Evolutionary conservation across 2,329 filamentous ascomycete species (phyloP).

Genomic region (Ophiostoma sp.): DNA sequence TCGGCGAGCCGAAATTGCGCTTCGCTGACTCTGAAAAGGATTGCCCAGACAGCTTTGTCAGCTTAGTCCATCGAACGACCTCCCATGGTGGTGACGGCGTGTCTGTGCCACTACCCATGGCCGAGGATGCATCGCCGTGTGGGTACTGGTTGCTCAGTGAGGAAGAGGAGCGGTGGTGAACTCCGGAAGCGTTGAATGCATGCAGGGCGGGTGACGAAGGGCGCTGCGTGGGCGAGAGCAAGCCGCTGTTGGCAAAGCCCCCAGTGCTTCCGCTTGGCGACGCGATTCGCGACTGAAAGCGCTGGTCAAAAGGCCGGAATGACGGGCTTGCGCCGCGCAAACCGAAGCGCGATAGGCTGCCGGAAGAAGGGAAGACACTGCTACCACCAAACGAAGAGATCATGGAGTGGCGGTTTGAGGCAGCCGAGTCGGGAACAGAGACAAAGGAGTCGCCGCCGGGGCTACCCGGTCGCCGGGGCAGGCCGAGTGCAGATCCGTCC

Average conservation of each 20-base stretch:
- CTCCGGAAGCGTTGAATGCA: conserved; percentile 21
- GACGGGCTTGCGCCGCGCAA: conserved; percentile 69
- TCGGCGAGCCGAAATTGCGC: conserved; percentile 86
- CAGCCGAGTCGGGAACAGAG: conserved; percentile 77
- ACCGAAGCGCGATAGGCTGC: conserved; percentile 44
- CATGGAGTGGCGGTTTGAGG: conserved; percentile 66
- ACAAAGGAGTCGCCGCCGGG: conserved; percentile 57
- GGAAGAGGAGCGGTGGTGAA: conserved; percentile 58
- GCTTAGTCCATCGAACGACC: conserved; percentile 89
- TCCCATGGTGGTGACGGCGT: conserved; percentile 81
- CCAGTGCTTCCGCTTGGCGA: conserved; percentile 41
- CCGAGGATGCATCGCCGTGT: background rate
- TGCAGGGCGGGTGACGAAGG: conserved; percentile 68
- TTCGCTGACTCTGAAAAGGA: conserved; percentile 88
- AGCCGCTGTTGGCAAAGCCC: conserved; percentile 29
- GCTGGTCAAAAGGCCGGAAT: conserved; percentile 86
- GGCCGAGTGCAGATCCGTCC: conserved; percentile 46
- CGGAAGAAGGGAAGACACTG: conserved; percentile 63
- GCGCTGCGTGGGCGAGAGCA: conserved; percentile 60
- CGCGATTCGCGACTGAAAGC: conserved; percentile 81
- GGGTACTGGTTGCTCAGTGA: conserved; percentile 49
- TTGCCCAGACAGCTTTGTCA: conserved; percentile 83
- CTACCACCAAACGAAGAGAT: conserved; percentile 57
- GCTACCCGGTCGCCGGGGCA: conserved; percentile 56
- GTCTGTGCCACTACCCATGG: conserved; percentile 13